A percentile compares a stretch with the other conserved stretches of the same genome.
Conservation (phyloP, 495 filamentous ascomycete genomes). For the Daldinia caldariorum region DNA sequence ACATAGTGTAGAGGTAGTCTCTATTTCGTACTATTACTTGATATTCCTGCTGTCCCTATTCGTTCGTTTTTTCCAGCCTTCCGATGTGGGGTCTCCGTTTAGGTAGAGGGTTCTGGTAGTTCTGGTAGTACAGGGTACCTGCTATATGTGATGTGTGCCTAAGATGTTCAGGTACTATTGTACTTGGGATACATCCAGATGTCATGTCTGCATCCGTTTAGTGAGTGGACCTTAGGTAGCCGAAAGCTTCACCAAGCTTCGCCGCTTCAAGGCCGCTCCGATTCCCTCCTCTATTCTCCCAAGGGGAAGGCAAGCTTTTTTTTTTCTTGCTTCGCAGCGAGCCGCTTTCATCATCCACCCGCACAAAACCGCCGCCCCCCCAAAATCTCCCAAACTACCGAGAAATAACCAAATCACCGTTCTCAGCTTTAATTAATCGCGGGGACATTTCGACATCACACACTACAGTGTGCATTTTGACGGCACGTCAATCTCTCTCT, state of each 20-base stretch:
- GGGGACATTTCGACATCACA: constrained; percentile 17
- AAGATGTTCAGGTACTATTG: background rate
- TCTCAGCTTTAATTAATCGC: constrained; percentile 41
- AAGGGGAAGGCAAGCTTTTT: constrained; percentile 33
- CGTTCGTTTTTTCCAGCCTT: background rate
- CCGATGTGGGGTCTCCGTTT: background rate
- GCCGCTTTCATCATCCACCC: constrained; percentile 50
- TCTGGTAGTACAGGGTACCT: too few species aligned
- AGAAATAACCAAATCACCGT: constrained; percentile 18
- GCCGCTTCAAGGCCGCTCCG: constrained; percentile 19
- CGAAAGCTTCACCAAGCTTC: constrained; percentile 43
- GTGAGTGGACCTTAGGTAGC: constrained; percentile 14
- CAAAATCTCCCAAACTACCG: constrained; percentile 38
- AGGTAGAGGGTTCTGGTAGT: background rate
- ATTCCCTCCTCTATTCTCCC: constrained; percentile 23
- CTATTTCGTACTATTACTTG: too few species aligned
- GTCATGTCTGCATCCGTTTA: background rate
- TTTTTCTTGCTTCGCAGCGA: constrained; percentile 35
- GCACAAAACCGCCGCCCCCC: constrained; percentile 36
- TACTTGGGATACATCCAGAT: background rate
- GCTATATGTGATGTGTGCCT: background rate
- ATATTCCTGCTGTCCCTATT: background rate
- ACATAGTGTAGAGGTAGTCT: background rate
- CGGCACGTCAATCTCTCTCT: constrained; percentile 26
- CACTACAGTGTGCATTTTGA: constrained; percentile 20